Conservation (phyloP, 1,284 basidiomycete genomes). For the Trametes sp. region DNA sequence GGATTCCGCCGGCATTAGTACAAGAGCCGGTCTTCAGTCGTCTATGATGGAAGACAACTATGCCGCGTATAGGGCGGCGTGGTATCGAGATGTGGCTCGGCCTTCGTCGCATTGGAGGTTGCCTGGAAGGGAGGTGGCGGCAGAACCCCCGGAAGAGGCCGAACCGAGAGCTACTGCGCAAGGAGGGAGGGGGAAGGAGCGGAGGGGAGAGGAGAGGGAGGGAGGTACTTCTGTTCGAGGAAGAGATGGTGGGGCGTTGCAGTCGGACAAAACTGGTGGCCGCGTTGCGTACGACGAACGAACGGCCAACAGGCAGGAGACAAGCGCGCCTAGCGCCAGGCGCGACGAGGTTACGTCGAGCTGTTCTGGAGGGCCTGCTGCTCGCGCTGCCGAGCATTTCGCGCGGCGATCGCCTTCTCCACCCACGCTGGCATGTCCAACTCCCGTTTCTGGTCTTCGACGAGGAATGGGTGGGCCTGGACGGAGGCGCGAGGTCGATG, state of each 20-base stretch:
- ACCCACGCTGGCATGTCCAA: constrained; percentile 92
- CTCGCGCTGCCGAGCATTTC: constrained; percentile 32
- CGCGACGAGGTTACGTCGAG: constrained; percentile 11
- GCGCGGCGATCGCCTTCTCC: constrained; percentile 58
- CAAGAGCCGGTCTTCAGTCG: neutral
- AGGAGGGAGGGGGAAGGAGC: neutral
- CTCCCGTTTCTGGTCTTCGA: constrained; percentile 57
- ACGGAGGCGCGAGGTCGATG: neutral
- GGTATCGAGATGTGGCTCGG: neutral
- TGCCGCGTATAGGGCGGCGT: constrained; percentile 3
- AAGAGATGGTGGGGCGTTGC: neutral
- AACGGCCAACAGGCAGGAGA: neutral
- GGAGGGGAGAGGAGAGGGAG: neutral
- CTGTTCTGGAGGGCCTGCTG: constrained; percentile 27
- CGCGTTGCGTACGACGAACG: neutral
- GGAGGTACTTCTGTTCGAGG: neutral
- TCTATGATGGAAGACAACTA: constrained; percentile 1
- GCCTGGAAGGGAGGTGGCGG: neutral
- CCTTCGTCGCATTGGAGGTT: neutral
- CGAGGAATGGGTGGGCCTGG: constrained; percentile 76
- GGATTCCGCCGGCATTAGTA: neutral
- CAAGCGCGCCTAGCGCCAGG: constrained; percentile 3
- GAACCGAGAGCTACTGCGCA: neutral
- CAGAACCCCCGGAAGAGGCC: neutral
- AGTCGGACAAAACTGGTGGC: neutral